These are phyloP conservation scores for Globisporangium nunn DNA, from an alignment of 352 stramenopile genomes.

Conservation along the genomic window DNA sequence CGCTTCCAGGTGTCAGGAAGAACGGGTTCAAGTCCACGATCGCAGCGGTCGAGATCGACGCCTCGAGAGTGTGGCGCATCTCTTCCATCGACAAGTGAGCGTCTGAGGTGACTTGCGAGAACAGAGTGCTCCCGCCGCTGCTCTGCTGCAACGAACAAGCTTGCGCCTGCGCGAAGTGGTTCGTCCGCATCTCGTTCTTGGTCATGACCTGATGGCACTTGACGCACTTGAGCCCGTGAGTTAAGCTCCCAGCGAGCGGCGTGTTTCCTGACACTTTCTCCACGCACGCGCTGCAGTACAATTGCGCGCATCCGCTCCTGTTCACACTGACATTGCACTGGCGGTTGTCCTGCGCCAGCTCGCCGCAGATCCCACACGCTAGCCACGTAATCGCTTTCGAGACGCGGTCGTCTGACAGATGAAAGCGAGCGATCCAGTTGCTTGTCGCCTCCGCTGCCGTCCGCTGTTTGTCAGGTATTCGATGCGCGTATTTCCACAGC, in stretches of 20 bases:
- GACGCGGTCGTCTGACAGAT: conserved; percentile 31
- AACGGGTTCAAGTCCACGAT: conserved; percentile 38
- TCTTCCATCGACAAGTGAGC: conserved; percentile 25
- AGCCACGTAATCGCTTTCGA: conserved; percentile 44
- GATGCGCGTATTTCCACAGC: conserved; percentile 36
- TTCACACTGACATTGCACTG: conserved; percentile 38
- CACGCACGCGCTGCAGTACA: conserved; percentile 66
- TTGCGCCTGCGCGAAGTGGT: conserved; percentile 61
- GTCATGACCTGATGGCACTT: conserved; percentile 40
- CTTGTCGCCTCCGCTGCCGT: conserved; percentile 23
- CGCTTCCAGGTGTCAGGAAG: conserved; percentile 38
- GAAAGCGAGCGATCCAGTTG: conserved; percentile 36
- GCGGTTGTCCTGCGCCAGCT: conserved; percentile 67
- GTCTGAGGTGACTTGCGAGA: conserved; percentile 1
- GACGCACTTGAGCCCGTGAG: conserved; percentile 31
- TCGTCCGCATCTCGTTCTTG: conserved; percentile 40
- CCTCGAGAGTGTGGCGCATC: conserved; percentile 41
- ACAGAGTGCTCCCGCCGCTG: conserved; percentile 2
- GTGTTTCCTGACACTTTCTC: conserved; percentile 14
- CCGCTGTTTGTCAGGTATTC: conserved; percentile 15
- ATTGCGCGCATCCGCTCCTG: conserved; percentile 37
- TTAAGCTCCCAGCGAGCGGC: conserved; percentile 12
- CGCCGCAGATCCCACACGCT: conserved; percentile 64
- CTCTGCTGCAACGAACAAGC: conserved; percentile 25
- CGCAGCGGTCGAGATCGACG: conserved; percentile 23